Conservation (phyloP, 1,139 yeast species). For the Sugiyamaella xylanicola region DNA sequence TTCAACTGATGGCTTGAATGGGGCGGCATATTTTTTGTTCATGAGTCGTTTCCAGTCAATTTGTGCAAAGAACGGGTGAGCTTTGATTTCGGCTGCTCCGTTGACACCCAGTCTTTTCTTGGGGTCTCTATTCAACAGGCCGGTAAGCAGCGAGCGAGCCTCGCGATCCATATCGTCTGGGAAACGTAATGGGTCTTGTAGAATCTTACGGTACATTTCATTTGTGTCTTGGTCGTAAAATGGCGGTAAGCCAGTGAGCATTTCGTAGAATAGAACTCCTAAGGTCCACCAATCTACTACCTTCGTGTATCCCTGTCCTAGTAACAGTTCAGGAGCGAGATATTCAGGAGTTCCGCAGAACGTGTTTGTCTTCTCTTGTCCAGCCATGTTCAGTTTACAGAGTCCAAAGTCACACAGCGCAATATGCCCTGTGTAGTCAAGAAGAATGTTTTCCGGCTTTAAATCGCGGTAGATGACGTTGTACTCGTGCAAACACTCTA, state of each 20-base stretch:
- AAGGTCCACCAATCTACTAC: conserved; percentile 99
- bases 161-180: conserved; percentile 88
- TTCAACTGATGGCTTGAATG: conserved; percentile 90
- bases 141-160: conserved; percentile 78
- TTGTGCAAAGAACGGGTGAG: conserved; percentile 84
- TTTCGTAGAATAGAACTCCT: conserved; percentile 89
- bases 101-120: conserved; percentile 69
- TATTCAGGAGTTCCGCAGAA: conserved; percentile 98
- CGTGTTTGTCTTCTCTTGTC: conserved; percentile 85
- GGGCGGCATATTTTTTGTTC: conserved; percentile 90
- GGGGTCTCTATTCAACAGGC: conserved; percentile 85
- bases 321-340: conserved; percentile 87
- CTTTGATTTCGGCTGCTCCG: conserved; percentile 84
- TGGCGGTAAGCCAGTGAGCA: conserved; percentile 96
- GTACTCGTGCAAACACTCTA: conserved; percentile 86
- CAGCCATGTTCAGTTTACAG: conserved; percentile 91
- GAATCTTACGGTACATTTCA: conserved; percentile 89
- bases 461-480: conserved; percentile 93
- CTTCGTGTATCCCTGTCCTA: conserved; percentile 93
- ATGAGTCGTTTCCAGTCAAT: conserved; percentile 88
- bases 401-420: conserved; percentile 96
- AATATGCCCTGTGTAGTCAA: conserved; percentile 96
- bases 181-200: conserved; percentile 84
- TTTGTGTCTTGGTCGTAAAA: conserved; percentile 94
- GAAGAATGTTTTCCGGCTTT: conserved; percentile 90